Percentiles rank a stretch among this genome's conserved stretches.
Conservation (phyloP, 2,329 filamentous ascomycete species). For the Penicillium sp. region DNA sequence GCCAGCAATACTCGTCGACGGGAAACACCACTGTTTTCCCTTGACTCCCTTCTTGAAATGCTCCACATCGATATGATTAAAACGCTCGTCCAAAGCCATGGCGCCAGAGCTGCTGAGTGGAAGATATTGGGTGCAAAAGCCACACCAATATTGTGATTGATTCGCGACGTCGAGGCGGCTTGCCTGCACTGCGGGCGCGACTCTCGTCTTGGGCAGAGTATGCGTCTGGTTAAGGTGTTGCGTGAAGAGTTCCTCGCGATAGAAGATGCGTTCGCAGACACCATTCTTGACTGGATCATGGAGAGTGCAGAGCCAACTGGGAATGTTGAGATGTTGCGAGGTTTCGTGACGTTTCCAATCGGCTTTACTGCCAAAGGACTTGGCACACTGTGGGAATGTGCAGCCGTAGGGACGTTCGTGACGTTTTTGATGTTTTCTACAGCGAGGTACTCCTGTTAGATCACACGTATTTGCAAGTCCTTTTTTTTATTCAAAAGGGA, state of each 20-base stretch:
- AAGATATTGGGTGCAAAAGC: slow-evolving; percentile 63
- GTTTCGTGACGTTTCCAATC: slow-evolving; percentile 92
- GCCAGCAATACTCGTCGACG: slow-evolving; percentile 3
- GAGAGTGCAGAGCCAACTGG: slow-evolving; percentile 65
- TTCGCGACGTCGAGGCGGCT: slow-evolving; percentile 60
- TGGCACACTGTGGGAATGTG: slow-evolving; percentile 63
- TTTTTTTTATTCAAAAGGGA: neutral
- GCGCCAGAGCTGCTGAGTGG: slow-evolving; percentile 45
- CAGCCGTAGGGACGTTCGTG: slow-evolving; percentile 78
- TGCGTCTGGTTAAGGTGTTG: slow-evolving; percentile 55
- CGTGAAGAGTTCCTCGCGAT: slow-evolving; percentile 54
- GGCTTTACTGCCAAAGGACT: slow-evolving; percentile 82
- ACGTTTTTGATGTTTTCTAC: slow-evolving; percentile 75
- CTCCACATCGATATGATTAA: slow-evolving; percentile 66
- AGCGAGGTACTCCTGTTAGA: slow-evolving; percentile 1
- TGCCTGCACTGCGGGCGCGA: slow-evolving; percentile 12
- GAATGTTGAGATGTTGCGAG: slow-evolving; percentile 65
- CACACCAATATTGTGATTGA: slow-evolving; percentile 73
- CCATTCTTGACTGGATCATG: slow-evolving; percentile 19
- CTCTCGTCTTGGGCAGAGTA: slow-evolving; percentile 1
- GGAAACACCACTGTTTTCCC: slow-evolving; percentile 31
- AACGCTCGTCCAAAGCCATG: slow-evolving; percentile 56
- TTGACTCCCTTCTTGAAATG: slow-evolving; percentile 39
- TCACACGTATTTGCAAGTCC: neutral
- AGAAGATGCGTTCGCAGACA: slow-evolving; percentile 55